Evolutionary conservation across 257 asterid species (phyloP).

Genomic region (Solanum rostratum): DNA sequence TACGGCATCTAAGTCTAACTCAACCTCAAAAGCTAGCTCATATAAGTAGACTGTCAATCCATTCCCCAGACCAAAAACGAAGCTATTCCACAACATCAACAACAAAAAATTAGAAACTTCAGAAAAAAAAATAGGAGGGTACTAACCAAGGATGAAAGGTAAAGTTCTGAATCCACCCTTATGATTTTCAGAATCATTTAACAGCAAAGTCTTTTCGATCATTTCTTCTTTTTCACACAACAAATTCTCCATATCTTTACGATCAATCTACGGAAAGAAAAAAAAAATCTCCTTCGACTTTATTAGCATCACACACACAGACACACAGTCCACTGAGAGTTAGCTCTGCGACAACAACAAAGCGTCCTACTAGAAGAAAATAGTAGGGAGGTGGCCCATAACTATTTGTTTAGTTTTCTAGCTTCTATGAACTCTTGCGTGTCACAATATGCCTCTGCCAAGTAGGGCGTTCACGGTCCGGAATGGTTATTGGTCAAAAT

Average conservation of each 20-base stretch:
- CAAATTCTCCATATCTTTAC: neutral
- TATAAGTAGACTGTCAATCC: too few relatives aligned
- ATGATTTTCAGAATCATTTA: neutral
- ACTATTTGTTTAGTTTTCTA: too few relatives aligned
- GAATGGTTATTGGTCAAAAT: too few relatives aligned
- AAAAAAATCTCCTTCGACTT: neutral
- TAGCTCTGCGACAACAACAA: neutral
- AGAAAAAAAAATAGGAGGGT: neutral
- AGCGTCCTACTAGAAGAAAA: neutral
- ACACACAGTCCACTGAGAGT: neutral
- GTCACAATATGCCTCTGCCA: too few relatives aligned
- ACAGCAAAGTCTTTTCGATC: neutral
- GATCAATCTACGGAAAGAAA: neutral
- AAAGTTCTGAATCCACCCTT: constrained; percentile 74
- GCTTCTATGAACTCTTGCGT: too few relatives aligned
- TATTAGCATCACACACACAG: neutral
- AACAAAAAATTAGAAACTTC: neutral
- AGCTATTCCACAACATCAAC: too few relatives aligned
- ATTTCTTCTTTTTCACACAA: neutral
- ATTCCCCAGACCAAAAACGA: too few relatives aligned
- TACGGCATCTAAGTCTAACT: too few relatives aligned
- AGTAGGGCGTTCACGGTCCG: too few relatives aligned
- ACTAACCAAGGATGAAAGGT: constrained; percentile 56
- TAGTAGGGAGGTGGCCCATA: too few relatives aligned
- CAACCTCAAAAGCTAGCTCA: too few relatives aligned